A percentile compares a stretch with the other conserved stretches of the same genome.
Evolutionary conservation across 768 basidiomycete species (phyloP).

Genomic region (Hypholoma fasciculare): DNA sequence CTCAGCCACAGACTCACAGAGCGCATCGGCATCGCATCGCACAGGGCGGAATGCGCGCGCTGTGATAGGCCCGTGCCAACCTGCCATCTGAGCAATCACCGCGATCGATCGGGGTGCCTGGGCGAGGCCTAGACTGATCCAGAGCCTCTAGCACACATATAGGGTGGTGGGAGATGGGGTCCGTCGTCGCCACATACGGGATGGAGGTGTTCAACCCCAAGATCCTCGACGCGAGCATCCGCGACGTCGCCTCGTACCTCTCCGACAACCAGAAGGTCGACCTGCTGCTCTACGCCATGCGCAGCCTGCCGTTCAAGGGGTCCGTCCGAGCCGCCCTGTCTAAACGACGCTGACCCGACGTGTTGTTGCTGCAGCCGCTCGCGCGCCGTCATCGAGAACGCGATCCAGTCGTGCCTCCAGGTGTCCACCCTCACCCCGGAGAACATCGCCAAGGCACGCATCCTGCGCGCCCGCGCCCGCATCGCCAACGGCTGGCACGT

Average conservation of each 20-base stretch:
- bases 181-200: no score
- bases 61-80: no score
- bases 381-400: conserved; percentile 70
- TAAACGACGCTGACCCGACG: no score
- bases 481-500: conserved; percentile 59
- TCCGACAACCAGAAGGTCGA: conserved; percentile 69
- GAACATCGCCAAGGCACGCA: conserved; percentile 58
- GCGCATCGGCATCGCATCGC: no score
- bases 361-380: no score
- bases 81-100: no score
- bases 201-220: conserved; percentile 76
- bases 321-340: no score
- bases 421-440: conserved; percentile 51
- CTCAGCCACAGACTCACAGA: no score
- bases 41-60: no score
- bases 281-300: conserved; percentile 78
- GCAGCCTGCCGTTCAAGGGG: conserved; percentile 74
- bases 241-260: conserved; percentile 59
- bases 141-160: background rate
- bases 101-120: no score
- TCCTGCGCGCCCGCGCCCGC: conserved; percentile 67
- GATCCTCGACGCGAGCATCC: conserved; percentile 75
- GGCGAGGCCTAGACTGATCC: no score
- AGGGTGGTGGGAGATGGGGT: background rate
- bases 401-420: conserved; percentile 68